phyloP scores from a whole-genome alignment of 1,284 basidiomycete species.

The Irpex lacteus region DNA sequence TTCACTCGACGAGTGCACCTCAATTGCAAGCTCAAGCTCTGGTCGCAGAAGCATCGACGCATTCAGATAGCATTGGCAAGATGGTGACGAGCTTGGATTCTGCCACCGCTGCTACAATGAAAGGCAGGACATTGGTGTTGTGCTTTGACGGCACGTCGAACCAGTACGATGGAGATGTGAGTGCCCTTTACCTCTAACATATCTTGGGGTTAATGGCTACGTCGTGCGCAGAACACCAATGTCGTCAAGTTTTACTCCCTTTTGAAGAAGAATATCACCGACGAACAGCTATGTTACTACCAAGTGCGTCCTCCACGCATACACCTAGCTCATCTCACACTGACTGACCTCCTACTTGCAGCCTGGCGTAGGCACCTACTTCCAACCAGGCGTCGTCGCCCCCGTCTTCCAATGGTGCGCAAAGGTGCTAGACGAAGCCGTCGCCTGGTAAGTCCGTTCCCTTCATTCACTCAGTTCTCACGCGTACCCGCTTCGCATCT shows the following conservation, averaged over 20 bases:
- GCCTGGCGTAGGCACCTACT: conserved; percentile 50
- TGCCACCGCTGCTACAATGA: not conserved
- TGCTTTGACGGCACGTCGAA: conserved; percentile 54
- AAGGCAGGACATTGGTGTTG: conserved; percentile 39
- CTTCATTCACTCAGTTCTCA: not conserved
- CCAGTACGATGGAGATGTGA: conserved; percentile 42
- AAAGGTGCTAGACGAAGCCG: conserved; percentile 42
- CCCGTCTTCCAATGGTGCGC: conserved; percentile 37
- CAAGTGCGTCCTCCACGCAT: conserved; percentile 26
- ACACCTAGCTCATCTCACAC: not conserved
- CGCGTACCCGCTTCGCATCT: not conserved
- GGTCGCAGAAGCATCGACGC: not conserved
- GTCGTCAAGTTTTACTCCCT: conserved; percentile 39
- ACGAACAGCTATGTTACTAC: conserved; percentile 40
- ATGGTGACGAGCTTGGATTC: not conserved
- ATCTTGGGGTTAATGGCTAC: not conserved
- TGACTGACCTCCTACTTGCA: conserved; percentile 2
- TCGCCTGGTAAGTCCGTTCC: conserved; percentile 38
- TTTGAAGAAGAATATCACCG: conserved; percentile 34
- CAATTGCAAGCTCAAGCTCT: not conserved
- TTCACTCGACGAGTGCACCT: not conserved
- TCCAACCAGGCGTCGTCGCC: conserved; percentile 36
- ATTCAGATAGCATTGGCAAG: not conserved
- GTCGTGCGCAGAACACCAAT: conserved; percentile 9
- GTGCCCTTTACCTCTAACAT: conserved; percentile 4